Conservation (phyloP, 129 eudicot genomes). For the Erigeron canadensis region DNA sequence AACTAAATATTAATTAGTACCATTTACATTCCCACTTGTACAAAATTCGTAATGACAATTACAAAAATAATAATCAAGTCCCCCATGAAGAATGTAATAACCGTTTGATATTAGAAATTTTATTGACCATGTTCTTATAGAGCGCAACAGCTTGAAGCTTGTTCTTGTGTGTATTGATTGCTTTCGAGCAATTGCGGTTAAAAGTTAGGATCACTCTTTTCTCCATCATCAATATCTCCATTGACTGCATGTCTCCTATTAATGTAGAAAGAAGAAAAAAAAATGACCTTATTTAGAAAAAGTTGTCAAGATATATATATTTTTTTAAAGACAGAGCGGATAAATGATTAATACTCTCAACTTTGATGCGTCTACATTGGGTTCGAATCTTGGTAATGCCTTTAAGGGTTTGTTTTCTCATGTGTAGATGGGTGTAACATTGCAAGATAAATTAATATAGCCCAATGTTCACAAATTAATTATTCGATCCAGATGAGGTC, state of each 20-base stretch:
- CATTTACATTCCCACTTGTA: too few relatives aligned
- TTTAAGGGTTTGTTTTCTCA: too few relatives aligned
- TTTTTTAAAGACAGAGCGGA: too few relatives aligned
- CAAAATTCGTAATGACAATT: too few relatives aligned
- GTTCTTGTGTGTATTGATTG: not conserved
- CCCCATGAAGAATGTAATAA: conserved; percentile 8
- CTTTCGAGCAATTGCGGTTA: conserved; percentile 7
- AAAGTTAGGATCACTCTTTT: conserved; percentile 22
- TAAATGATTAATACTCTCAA: too few relatives aligned
- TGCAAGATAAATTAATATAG: too few relatives aligned
- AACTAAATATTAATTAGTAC: too few relatives aligned
- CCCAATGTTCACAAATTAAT: too few relatives aligned
- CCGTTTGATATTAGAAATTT: conserved; percentile 2
- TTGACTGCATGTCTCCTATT: conserved; percentile 31
- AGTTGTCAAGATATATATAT: not conserved
- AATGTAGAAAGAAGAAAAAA: not conserved
- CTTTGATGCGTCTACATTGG: too few relatives aligned
- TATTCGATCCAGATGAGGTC: too few relatives aligned
- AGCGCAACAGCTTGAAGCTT: conserved; percentile 3
- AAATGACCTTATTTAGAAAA: not conserved
- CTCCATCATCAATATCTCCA: conserved; percentile 33
- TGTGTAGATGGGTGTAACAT: too few relatives aligned
- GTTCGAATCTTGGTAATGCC: too few relatives aligned
- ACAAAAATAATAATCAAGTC: not conserved
- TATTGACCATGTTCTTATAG: conserved; percentile 20